phyloP scores from a whole-genome alignment of 768 basidiomycete species.

The Lentinula sp. region DNA sequence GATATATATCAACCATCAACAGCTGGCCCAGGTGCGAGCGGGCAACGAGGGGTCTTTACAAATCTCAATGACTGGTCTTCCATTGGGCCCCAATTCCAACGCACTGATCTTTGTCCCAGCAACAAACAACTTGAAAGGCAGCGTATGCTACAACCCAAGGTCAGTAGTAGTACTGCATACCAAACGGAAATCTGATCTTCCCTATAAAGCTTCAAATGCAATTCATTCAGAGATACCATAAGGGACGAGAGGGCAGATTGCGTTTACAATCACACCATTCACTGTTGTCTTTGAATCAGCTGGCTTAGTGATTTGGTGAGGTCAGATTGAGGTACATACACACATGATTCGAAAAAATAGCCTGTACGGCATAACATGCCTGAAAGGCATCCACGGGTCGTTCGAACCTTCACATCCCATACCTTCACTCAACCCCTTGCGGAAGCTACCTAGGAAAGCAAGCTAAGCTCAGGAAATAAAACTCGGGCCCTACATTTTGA shows the following conservation, averaged over 20 bases:
- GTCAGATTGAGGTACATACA: no score
- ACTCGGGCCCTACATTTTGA: background rate
- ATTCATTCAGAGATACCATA: background rate
- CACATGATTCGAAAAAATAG: background rate
- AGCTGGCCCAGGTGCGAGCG: background rate
- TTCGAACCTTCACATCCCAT: background rate
- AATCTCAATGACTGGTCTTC: background rate
- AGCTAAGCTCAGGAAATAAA: background rate
- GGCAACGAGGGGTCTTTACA: background rate
- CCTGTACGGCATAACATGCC: background rate
- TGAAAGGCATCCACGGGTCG: background rate
- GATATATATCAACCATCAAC: background rate
- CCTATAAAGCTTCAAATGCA: background rate
- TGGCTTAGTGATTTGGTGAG: no score
- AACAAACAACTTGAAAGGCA: no score
- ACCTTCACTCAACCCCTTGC: background rate
- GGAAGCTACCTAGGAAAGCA: background rate
- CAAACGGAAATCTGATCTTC: background rate
- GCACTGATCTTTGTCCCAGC: no score
- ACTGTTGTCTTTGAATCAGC: no score
- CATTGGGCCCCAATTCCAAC: background rate
- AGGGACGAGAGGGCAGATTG: background rate
- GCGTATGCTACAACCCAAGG: no score
- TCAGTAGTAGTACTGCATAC: background rate
- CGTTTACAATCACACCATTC: background rate